A percentile compares a stretch with the other conserved stretches of the same genome.
Conservation (phyloP, 768 basidiomycete species). For the Vararia minispora region DNA sequence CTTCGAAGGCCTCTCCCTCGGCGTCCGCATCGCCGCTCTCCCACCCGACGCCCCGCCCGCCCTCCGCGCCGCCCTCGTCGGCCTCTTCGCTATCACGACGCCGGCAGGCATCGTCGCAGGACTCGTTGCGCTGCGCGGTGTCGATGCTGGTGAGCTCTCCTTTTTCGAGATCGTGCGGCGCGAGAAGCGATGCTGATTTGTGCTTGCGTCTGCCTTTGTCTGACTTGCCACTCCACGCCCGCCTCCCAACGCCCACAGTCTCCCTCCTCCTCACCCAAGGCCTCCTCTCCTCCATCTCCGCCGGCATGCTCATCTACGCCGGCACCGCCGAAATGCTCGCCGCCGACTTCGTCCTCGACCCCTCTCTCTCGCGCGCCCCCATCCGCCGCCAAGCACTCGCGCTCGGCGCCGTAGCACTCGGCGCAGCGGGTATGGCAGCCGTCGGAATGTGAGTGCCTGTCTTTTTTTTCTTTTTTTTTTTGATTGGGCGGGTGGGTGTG, state of each 20-base stretch:
- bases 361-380: conserved; percentile 32
- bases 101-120: conserved; percentile 59
- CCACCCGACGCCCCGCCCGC: conserved; percentile 23
- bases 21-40: conserved; percentile 65
- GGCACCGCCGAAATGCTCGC: conserved; percentile 83
- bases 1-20: conserved; percentile 76
- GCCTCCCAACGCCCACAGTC: conserved; percentile 19
- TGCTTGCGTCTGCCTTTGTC: conserved; percentile 1
- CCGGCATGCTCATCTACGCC: conserved; percentile 77
- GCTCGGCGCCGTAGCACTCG: conserved; percentile 47
- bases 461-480: not conserved
- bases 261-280: conserved; percentile 53
- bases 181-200: conserved; percentile 17
- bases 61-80: conserved; percentile 42
- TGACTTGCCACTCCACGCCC: not conserved
- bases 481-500: too few relatives aligned
- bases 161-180: too few relatives aligned
- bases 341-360: conserved; percentile 74
- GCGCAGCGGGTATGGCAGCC: conserved; percentile 52
- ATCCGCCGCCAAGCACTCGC: conserved; percentile 39
- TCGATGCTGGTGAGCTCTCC: too few relatives aligned
- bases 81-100: conserved; percentile 65
- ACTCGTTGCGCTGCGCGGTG: conserved; percentile 31
- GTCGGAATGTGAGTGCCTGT: conserved; percentile 28
- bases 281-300: conserved; percentile 70